Percentiles rank a stretch among this genome's conserved stretches.
Evolutionary conservation across 768 basidiomycete species (phyloP).

Genomic region (Auricularia sp.): DNA sequence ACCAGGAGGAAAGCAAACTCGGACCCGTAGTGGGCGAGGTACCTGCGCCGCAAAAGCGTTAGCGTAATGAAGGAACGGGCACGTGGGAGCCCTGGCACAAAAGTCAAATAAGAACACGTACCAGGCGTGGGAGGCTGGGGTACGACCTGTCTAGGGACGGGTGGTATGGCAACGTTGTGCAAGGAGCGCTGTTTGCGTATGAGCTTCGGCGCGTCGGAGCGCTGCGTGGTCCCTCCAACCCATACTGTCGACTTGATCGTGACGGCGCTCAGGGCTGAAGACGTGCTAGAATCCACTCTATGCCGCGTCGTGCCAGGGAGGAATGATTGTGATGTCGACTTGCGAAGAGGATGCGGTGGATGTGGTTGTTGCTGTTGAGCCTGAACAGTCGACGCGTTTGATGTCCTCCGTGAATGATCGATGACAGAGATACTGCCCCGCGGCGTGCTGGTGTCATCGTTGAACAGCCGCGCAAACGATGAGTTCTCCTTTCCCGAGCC

Average conservation of each 20-base stretch:
- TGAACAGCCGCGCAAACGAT: neutral
- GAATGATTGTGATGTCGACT: neutral
- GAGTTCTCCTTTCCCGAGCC: neutral
- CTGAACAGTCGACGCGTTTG: neutral
- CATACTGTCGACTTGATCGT: neutral
- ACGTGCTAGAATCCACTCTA: neutral
- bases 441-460: neutral
- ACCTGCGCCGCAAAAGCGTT: neutral
- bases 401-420: neutral
- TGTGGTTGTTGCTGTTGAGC: neutral
- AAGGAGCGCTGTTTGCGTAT: neutral
- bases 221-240: neutral
- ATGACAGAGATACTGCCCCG: neutral
- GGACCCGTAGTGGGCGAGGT: neutral
- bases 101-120: neutral
- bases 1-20: neutral
- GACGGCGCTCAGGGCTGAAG: neutral
- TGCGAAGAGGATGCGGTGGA: neutral
- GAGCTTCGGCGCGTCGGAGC: neutral
- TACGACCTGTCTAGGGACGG: neutral
- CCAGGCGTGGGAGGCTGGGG: conserved; percentile 1
- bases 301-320: neutral
- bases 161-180: neutral
- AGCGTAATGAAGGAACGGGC: neutral
- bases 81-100: neutral